Conservation (phyloP, 2,329 filamentous ascomycete species). For the Aureobasidium leucospermi region DNA sequence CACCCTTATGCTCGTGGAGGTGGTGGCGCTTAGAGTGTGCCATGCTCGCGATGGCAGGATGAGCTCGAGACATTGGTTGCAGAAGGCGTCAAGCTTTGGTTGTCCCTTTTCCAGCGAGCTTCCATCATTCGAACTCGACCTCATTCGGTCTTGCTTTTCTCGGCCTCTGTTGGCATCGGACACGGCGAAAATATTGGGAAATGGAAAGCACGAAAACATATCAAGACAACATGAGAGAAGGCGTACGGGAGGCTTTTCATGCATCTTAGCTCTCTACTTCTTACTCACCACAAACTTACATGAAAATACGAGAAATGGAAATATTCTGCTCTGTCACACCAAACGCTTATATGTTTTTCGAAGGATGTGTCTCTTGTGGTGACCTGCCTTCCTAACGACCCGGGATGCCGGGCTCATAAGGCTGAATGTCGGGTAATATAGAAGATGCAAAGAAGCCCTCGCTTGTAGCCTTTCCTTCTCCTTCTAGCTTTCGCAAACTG, state of each 20-base stretch:
- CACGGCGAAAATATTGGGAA: neutral
- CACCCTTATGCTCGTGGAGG: slow-evolving; percentile 59
- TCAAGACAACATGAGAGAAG: neutral
- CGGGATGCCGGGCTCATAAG: neutral
- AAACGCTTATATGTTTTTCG: too few species aligned
- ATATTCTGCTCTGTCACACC: neutral
- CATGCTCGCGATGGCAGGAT: neutral
- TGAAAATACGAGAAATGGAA: neutral
- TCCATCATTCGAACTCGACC: too few species aligned
- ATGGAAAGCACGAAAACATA: neutral
- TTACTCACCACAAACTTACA: neutral
- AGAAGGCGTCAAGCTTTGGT: neutral
- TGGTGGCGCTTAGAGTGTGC: slow-evolving; percentile 11
- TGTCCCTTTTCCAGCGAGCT: neutral
- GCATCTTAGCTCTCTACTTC: neutral
- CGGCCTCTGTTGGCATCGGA: neutral
- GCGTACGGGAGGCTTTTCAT: neutral
- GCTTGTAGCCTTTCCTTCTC: neutral
- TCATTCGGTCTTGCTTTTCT: neutral
- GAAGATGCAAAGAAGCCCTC: neutral
- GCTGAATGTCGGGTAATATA: slow-evolving; percentile 6
- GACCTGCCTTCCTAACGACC: neutral
- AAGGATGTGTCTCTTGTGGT: too few species aligned
- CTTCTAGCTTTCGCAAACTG: neutral
- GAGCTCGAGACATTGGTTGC: too few species aligned